phyloP scores from a whole-genome alignment of 345 rosid species.

The Eucalyptus erythrocorys region DNA sequence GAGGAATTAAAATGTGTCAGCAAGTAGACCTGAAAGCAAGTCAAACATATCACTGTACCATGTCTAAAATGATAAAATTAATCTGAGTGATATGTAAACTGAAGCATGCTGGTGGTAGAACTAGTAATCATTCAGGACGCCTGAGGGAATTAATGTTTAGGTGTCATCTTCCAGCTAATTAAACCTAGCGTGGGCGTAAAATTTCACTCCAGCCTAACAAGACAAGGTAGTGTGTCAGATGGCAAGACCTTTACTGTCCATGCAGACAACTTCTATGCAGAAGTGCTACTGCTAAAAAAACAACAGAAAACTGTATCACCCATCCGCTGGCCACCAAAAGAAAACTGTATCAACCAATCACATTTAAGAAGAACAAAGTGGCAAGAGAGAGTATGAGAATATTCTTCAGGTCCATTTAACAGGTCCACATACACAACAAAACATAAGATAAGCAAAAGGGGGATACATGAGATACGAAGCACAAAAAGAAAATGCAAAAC shows the following conservation, averaged over 20 bases:
- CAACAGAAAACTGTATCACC: not conserved
- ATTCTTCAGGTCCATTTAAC: not conserved
- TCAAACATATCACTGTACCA: not conserved
- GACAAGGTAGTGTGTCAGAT: not conserved
- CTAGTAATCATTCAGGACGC: not conserved
- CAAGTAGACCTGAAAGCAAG: not conserved
- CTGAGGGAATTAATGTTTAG: not conserved
- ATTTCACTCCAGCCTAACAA: not conserved
- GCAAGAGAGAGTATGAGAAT: not conserved
- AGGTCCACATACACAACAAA: not conserved
- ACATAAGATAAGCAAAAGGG: not conserved
- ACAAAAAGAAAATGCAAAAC: not conserved
- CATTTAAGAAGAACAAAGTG: not conserved
- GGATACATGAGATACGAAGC: not conserved
- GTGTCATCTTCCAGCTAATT: not conserved
- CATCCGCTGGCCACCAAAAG: not conserved
- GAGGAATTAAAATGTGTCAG: not conserved
- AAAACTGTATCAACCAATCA: not conserved
- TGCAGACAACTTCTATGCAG: not conserved
- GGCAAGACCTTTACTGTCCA: not conserved
- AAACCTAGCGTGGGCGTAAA: not conserved
- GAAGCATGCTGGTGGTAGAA: not conserved
- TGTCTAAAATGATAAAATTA: not conserved
- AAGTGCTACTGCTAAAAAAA: not conserved
- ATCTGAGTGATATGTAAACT: not conserved